These are phyloP conservation scores for Lotmaria passim DNA, from an alignment of 208 protist genomes.

Conservation along the genomic window DNA sequence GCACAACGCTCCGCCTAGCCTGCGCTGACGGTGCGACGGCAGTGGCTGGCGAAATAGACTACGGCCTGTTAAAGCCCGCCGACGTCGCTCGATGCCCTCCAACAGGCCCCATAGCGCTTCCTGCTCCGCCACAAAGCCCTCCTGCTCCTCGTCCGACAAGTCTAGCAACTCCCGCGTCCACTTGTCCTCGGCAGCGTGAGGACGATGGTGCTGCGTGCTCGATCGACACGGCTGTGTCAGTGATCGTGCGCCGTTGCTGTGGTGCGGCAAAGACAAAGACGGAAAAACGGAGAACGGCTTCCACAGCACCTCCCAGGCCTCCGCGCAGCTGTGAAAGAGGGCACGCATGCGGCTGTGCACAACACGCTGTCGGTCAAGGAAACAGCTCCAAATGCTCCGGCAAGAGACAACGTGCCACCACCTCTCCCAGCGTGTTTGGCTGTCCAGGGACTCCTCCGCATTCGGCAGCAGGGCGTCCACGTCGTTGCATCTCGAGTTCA, in stretches of 20 bases:
- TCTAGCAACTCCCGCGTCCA: background rate
- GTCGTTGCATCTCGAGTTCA: too few species aligned
- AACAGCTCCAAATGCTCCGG: background rate
- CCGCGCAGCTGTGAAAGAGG: background rate
- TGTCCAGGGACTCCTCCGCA: too few species aligned
- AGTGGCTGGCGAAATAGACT: constrained; percentile 3
- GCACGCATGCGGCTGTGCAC: background rate
- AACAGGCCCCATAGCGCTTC: constrained; percentile 14
- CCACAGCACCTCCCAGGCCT: background rate
- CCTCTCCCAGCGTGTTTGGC: background rate
- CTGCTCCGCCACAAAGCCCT: constrained; percentile 1
- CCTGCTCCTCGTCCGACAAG: background rate
- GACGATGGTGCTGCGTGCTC: background rate
- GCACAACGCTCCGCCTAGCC: background rate
- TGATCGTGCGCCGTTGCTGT: background rate
- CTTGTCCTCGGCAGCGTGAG: background rate
- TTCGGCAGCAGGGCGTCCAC: too few species aligned
- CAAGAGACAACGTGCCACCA: background rate
- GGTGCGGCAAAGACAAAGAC: background rate
- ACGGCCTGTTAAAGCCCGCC: constrained; percentile 5
- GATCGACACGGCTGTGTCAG: background rate
- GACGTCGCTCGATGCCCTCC: constrained; percentile 11
- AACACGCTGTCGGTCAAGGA: background rate
- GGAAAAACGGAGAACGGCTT: constrained; percentile 8
- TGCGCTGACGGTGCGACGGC: background rate